Percentiles rank a stretch among this genome's conserved stretches.
Evolutionary conservation across 106 monocot genomes (phyloP).

Genomic region (Narthecium ossifragum): DNA sequence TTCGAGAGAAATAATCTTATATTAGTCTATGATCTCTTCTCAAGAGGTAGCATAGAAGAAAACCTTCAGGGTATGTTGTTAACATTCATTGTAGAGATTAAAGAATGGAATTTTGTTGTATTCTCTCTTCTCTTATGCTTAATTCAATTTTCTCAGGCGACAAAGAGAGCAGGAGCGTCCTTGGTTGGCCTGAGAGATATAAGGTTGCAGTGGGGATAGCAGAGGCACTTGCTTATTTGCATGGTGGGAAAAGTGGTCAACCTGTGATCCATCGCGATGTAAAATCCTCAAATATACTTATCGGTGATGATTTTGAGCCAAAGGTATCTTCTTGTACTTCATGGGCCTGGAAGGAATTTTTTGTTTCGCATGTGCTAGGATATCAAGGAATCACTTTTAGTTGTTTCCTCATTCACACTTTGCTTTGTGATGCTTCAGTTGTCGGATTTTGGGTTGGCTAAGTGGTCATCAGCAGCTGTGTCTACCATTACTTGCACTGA

Average conservation of each 20-base stretch:
- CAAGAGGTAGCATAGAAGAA: slow-evolving; percentile 68
- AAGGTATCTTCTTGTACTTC: too few species aligned
- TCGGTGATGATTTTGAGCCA: slow-evolving; percentile 56
- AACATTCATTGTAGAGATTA: neutral
- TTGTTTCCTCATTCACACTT: too few species aligned
- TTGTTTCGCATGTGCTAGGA: too few species aligned
- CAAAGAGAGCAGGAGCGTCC: slow-evolving; percentile 11
- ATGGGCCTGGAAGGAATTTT: too few species aligned
- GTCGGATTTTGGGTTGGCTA: slow-evolving; percentile 83
- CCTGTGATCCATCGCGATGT: slow-evolving; percentile 84
- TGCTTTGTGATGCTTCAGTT: slow-evolving; percentile 59
- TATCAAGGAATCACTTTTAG: too few species aligned
- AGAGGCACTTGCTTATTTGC: slow-evolving; percentile 62
- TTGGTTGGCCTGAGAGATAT: slow-evolving; percentile 59
- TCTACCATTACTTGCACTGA: slow-evolving; percentile 44
- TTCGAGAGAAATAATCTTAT: slow-evolving; percentile 41
- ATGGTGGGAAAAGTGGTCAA: slow-evolving; percentile 22
- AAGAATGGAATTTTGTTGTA: neutral
- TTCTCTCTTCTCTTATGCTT: neutral
- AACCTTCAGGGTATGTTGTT: slow-evolving; percentile 48
- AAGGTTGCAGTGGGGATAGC: slow-evolving; percentile 60
- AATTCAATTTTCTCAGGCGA: slow-evolving; percentile 25
- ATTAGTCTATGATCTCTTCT: slow-evolving; percentile 64
- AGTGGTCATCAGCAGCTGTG: slow-evolving; percentile 40
- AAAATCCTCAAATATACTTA: slow-evolving; percentile 89